Evolutionary conservation across 2,329 filamentous ascomycete species (phyloP).

Genomic region (Aspergillus sp.): DNA sequence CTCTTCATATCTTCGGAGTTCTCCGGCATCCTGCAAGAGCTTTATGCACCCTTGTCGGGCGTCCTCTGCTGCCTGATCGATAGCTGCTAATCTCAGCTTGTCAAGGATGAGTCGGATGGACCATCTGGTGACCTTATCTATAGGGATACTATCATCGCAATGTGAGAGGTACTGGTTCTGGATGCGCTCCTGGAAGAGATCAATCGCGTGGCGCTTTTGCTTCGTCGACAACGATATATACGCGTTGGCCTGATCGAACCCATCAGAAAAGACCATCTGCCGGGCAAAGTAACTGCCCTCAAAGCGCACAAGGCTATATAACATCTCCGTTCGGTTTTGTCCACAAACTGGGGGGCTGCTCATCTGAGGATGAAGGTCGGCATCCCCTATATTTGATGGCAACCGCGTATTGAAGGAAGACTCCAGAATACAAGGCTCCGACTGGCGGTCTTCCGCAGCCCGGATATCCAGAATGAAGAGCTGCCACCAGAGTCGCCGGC

Average conservation of each 20-base stretch:
- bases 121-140: constrained; percentile 15
- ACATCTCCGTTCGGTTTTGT: constrained; percentile 23
- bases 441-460: constrained; percentile 15
- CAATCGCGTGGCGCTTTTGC: constrained; percentile 21
- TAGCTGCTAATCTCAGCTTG: constrained; percentile 15
- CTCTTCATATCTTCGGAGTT: constrained; percentile 14
- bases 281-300: constrained; percentile 21
- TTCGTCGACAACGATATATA: constrained; percentile 12
- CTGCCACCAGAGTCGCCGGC: constrained; percentile 27
- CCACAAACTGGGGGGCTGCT: background rate
- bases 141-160: constrained; percentile 13
- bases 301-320: constrained; percentile 23
- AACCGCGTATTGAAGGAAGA: constrained; percentile 13
- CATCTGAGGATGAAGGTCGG: constrained; percentile 16
- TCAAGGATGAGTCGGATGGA: constrained; percentile 16
- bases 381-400: constrained; percentile 17
- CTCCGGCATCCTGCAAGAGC: constrained; percentile 16
- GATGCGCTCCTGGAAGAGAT: constrained; percentile 14
- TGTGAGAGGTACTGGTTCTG: constrained; percentile 17
- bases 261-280: constrained; percentile 21
- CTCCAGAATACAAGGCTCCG: constrained; percentile 13
- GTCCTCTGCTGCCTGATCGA: constrained; percentile 5
- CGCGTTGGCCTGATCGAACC: constrained; percentile 18
- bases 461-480: constrained; percentile 20
- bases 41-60: constrained; percentile 13